phyloP scores from a whole-genome alignment of 495 filamentous ascomycete species.

The Neurospora sp. region DNA sequence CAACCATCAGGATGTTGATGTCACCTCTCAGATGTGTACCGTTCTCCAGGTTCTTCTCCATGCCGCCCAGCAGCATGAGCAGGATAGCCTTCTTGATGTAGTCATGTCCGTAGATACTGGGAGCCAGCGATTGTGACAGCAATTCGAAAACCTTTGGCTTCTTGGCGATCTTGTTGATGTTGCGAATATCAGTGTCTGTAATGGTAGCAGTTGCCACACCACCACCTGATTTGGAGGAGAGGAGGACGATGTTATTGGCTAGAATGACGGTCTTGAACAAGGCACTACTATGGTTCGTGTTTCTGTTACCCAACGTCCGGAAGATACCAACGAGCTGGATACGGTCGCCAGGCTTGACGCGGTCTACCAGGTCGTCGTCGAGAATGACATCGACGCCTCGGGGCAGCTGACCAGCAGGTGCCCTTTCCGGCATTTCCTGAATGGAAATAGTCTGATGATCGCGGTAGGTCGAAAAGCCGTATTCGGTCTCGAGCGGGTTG shows the following conservation, averaged over 20 bases:
- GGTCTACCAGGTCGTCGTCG: slow-evolving; percentile 94
- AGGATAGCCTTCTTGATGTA: slow-evolving; percentile 98
- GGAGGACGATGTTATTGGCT: slow-evolving; percentile 88
- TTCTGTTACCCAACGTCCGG: slow-evolving; percentile 86
- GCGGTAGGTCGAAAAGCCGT: slow-evolving; percentile 88
- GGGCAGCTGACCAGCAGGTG: slow-evolving; percentile 90
- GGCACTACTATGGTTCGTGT: slow-evolving; percentile 73
- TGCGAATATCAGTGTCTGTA: slow-evolving; percentile 95
- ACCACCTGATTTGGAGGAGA: slow-evolving; percentile 92
- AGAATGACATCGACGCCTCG: slow-evolving; percentile 95
- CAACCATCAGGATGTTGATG: slow-evolving; percentile 99
- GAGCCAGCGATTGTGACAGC: slow-evolving; percentile 92
- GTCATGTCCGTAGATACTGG: slow-evolving; percentile 94
- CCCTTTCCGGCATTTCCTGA: slow-evolving; percentile 98
- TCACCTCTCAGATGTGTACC: slow-evolving; percentile 96
- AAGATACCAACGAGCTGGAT: slow-evolving; percentile 95
- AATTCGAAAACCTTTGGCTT: slow-evolving; percentile 90
- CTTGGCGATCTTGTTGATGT: slow-evolving; percentile 97
- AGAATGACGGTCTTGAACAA: slow-evolving; percentile 89
- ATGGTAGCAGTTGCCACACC: slow-evolving; percentile 87
- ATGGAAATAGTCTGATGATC: slow-evolving; percentile 98
- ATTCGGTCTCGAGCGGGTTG: slow-evolving; percentile 78
- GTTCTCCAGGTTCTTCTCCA: slow-evolving; percentile 98
- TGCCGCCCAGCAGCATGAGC: slow-evolving; percentile 92
- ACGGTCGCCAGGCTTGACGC: slow-evolving; percentile 88